phyloP scores from a whole-genome alignment of 331 rosid genomes.

The Phaseolus coccineus region DNA sequence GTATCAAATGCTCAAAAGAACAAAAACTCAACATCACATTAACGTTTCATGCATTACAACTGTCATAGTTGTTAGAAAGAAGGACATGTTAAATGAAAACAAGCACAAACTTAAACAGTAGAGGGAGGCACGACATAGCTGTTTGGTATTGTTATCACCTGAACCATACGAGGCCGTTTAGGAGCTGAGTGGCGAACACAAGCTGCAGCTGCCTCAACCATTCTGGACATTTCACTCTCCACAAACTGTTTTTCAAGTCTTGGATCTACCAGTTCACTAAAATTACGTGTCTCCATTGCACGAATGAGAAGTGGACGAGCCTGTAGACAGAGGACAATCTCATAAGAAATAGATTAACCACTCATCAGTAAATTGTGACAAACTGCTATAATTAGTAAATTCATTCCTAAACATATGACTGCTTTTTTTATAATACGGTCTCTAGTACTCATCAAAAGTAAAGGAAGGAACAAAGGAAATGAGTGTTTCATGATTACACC shows the following conservation, averaged over 20 bases:
- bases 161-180: slow-evolving; percentile 90
- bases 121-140: background rate
- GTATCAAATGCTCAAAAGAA: too few species aligned
- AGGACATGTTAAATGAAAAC: background rate
- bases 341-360: slow-evolving; percentile 22
- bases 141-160: slow-evolving; percentile 60
- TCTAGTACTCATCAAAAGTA: background rate
- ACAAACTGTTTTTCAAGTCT: slow-evolving; percentile 70
- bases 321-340: slow-evolving; percentile 53
- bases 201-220: slow-evolving; percentile 97
- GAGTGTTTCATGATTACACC: background rate
- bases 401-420: background rate
- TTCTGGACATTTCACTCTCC: slow-evolving; percentile 81
- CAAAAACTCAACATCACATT: background rate
- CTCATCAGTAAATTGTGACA: background rate
- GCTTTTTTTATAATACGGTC: background rate
- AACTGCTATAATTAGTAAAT: background rate
- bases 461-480: background rate
- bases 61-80: background rate
- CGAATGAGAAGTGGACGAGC: slow-evolving; percentile 85
- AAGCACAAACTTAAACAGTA: background rate
- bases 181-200: slow-evolving; percentile 93
- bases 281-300: slow-evolving; percentile 73
- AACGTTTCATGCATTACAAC: background rate
- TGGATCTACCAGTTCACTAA: slow-evolving; percentile 65